Evolutionary conservation across 108 stramenopile species (phyloP).

Genomic region (Cyclotella sp.): DNA sequence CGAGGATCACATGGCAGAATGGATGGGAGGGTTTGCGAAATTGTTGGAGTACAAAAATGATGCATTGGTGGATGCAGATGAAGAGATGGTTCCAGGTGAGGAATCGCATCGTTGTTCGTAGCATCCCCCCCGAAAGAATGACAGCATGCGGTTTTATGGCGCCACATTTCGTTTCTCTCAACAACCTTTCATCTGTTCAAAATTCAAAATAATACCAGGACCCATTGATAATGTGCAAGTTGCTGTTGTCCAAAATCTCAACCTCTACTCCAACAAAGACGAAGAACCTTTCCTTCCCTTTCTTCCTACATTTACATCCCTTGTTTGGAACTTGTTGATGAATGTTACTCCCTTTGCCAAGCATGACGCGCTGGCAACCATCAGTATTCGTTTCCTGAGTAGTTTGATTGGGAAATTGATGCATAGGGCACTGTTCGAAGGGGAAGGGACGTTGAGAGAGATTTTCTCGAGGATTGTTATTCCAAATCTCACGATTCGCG

Average conservation of each 20-base stretch:
- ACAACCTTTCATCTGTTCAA: not conserved
- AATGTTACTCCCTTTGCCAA: conserved; percentile 67
- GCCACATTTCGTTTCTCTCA: not conserved
- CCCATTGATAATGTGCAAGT: conserved; percentile 89
- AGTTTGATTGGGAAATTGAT: conserved; percentile 88
- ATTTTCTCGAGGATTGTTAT: conserved; percentile 94
- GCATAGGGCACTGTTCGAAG: conserved; percentile 86
- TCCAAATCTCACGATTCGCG: conserved; percentile 93
- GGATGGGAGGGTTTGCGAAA: conserved; percentile 92
- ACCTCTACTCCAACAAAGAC: conserved; percentile 94
- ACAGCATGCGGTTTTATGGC: not conserved
- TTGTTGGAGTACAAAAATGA: conserved; percentile 90
- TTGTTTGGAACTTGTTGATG: conserved; percentile 92
- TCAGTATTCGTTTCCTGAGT: conserved; percentile 92
- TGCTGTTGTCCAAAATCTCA: conserved; percentile 93
- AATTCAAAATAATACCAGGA: conserved; percentile 13
- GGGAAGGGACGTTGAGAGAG: conserved; percentile 79
- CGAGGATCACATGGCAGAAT: conserved; percentile 94
- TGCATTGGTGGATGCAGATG: conserved; percentile 77
- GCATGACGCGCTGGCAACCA: conserved; percentile 92
- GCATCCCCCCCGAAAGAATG: not conserved
- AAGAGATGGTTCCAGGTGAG: conserved; percentile 80
- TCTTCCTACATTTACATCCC: conserved; percentile 79
- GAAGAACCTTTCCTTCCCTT: conserved; percentile 94
- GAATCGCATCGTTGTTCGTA: not conserved